phyloP scores from a whole-genome alignment of 305 asterid species.

The Fraxinus velutina region DNA sequence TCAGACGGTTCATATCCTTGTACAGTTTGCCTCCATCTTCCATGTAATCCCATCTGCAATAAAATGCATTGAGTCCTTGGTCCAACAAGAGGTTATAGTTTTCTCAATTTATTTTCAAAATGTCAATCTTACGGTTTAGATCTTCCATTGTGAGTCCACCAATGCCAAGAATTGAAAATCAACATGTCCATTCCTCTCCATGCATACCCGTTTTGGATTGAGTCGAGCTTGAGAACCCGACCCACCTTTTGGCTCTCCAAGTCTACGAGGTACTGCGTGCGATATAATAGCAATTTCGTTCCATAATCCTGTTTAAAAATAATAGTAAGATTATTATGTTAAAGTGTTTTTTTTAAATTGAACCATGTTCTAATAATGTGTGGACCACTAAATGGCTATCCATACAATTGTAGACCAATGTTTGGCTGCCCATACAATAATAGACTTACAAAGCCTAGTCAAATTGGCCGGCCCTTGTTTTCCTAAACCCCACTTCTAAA shows the following conservation, averaged over 20 bases:
- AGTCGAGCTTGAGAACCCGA: conserved; percentile 35
- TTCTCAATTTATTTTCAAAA: not conserved
- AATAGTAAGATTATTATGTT: not conserved
- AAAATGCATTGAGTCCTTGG: not conserved
- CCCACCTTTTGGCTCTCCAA: conserved; percentile 47
- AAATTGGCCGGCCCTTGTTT: not conserved
- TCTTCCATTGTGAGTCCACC: conserved; percentile 48
- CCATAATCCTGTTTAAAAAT: conserved; percentile 52
- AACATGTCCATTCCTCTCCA: conserved; percentile 49
- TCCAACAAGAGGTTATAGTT: not conserved
- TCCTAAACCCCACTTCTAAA: not conserved
- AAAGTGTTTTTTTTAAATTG: not conserved
- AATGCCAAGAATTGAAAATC: conserved; percentile 52
- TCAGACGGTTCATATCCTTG: conserved; percentile 31
- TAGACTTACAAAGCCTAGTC: not conserved
- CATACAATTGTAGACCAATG: not conserved
- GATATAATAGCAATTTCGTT: conserved; percentile 55
- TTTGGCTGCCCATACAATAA: not conserved
- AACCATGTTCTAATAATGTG: not conserved
- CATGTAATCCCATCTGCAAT: conserved; percentile 29
- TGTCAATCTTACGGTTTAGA: conserved; percentile 10
- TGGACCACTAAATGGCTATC: not conserved
- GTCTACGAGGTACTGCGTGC: conserved; percentile 73
- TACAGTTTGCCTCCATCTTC: conserved; percentile 17
- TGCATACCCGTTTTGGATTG: conserved; percentile 38